Base-by-base conservation (phyloP, 2,329 filamentous ascomycete genomes). In the Pseudopithomyces chartarum region DNA sequence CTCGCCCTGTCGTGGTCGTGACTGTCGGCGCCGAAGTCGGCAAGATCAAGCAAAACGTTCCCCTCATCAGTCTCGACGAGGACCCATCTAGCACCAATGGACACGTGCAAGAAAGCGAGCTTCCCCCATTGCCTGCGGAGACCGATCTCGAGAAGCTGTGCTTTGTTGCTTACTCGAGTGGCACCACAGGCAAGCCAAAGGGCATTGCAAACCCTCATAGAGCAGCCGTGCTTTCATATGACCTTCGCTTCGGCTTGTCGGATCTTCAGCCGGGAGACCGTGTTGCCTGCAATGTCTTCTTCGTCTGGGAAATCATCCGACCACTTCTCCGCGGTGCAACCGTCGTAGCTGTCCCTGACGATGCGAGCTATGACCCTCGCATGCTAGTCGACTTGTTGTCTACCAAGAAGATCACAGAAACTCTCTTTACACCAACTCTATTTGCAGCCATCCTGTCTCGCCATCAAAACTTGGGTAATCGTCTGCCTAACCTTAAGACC, bases 241-340 rank as follows among this genome's bases (percentile, higher is more conserved):
- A 91, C 64, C 74, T 91, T 60, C 81, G 90, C 73, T 93, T 93
- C 67, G 80, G 78, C 10, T 74, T 93, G 47, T 89, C 86, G 62
- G 87, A 93, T 70, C 79, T 91, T 2, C 76, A 82, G 17, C 87
- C 87, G 0, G 90, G 90, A 15, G 90, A 92, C 64, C 85, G 90
- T 6, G 90, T 93, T 11, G 90, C 90, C n/a, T 93, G 90, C 78
- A 94, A 93, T 79, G 90, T 93, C 57, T 94, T 93, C 74, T 94
- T 94, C 70, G 83, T 93, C 45, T 94, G 90, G 90, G 90, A 94
- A 73, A 92, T 93, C 55, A 74, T 94, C 53, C 88, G 90, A 5
- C 90, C 90, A 8, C 79, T 94, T 43, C 72, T 94, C 53, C 84
- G 90, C 53, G 90, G 90, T 64, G 90, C 90, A 2, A 91, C 90